Evolutionary conservation across 371 early-diverging fungal species (phyloP).

Genomic region (Lichtheimia ornata): DNA sequence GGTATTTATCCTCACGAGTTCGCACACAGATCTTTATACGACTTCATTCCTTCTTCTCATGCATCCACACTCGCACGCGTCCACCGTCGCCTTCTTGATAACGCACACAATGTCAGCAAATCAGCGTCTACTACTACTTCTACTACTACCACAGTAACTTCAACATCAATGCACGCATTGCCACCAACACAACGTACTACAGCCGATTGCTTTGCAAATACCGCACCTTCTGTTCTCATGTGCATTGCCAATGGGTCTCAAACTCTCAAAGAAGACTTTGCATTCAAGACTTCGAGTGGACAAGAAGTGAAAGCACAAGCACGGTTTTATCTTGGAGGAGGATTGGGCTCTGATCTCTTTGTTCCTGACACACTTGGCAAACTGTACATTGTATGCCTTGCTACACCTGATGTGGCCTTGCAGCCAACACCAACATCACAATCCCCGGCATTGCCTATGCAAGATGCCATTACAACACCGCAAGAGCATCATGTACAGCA

Average conservation of each 20-base stretch:
- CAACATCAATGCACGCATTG: conserved; percentile 13
- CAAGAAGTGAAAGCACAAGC: conserved; percentile 38
- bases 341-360: conserved; percentile 56
- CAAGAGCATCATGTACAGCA: background rate
- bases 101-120: conserved; percentile 17
- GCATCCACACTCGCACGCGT: conserved; percentile 44
- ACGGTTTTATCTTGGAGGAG: conserved; percentile 62
- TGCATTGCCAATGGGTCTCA: conserved; percentile 29
- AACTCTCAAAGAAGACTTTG: conserved; percentile 35
- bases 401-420: background rate
- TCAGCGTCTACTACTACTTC: background rate
- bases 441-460: background rate
- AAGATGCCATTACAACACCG: background rate
- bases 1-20: conserved; percentile 65
- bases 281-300: conserved; percentile 49
- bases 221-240: conserved; percentile 30
- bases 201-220: conserved; percentile 34
- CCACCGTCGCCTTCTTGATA: conserved; percentile 48
- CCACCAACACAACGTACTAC: conserved; percentile 52
- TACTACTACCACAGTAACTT: background rate
- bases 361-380: conserved; percentile 12
- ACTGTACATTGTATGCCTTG: conserved; percentile 24
- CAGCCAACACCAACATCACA: background rate
- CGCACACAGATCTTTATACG: conserved; percentile 57
- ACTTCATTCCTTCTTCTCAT: conserved; percentile 52